A percentile compares a stretch with the other conserved stretches of the same genome.
Conservation (phyloP, 2,329 filamentous ascomycete species). For the Claviceps pusilla region DNA sequence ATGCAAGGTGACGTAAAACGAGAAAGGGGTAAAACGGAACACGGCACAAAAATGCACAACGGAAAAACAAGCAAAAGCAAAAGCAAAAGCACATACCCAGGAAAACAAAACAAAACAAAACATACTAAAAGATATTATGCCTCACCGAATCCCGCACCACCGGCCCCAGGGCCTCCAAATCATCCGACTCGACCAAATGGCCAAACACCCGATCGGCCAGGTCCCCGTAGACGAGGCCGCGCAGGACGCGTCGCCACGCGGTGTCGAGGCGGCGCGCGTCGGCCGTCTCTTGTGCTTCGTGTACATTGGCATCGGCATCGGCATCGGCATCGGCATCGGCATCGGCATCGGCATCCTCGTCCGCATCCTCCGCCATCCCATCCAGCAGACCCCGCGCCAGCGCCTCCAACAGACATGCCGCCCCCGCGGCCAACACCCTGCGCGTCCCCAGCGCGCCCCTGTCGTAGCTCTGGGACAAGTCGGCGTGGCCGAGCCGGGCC, state of each 20-base stretch:
- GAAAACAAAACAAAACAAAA: conserved; percentile 1
- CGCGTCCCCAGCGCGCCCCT: conserved; percentile 60
- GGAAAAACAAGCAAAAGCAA: no score
- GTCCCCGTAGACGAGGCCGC: conserved; percentile 52
- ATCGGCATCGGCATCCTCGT: conserved; percentile 5
- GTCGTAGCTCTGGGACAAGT: conserved; percentile 69
- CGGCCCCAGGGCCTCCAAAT: conserved; percentile 48
- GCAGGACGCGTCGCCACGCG: conserved; percentile 53
- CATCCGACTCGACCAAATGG: conserved; percentile 42
- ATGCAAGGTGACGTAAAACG: neutral
- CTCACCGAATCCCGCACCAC: conserved; percentile 50
- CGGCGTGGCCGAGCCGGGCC: conserved; percentile 46
- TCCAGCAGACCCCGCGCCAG: conserved; percentile 46
- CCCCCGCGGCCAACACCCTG: conserved; percentile 59
- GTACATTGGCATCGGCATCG: neutral
- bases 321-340: neutral
- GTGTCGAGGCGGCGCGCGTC: conserved; percentile 24
- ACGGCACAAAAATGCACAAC: no score
- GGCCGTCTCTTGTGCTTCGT: no score
- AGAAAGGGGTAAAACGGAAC: no score
- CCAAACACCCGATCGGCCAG: conserved; percentile 51
- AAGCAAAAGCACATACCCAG: neutral
- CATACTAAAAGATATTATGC: conserved; percentile 54
- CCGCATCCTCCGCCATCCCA: neutral
- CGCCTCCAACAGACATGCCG: conserved; percentile 55